Evolutionary conservation across 2,329 filamentous ascomycete genomes (phyloP), one percentile per base, ranked within the genome.

Genomic region (Claviceps quebecensis): DNA sequence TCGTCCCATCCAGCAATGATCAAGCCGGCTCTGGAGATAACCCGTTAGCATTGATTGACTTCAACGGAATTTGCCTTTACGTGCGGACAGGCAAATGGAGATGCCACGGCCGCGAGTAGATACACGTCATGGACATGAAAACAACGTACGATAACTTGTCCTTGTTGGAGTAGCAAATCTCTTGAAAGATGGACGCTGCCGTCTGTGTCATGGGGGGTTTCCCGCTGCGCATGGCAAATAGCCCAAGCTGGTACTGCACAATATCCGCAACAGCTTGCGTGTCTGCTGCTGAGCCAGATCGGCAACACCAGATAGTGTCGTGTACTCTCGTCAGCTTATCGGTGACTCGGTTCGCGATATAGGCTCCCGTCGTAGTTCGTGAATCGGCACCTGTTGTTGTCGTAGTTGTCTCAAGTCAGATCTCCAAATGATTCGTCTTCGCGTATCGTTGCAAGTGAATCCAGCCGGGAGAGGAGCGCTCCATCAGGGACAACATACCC

Each of bases 221-320:
- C 65, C 90, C 83, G 69, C 95, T 95, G 61, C 81, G 81, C 72
- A 95, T 87, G 56, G 86, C 84, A 69, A 95, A 97, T 72, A 96
- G 81, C 61, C 87, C 87, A 49, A 98, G 78, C 68, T 98, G 87
- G 70, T 97, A 96, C 66, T 95, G 87, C 43, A 98, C 93, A 62
- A 98, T 96, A 65, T 98, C 93, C 54, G 93, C 93, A 47, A 98
- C 89, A 48, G 93, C 93, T 72, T 98, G 93, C 54, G 93, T 98
- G 66, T 98, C 93, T 59, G 93, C 93, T 36, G 93, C 93, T 26
- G 93, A 98, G 49, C 93, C 93, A 55, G 93, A 97, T 64, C 93
- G 85, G 75, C 93, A 98, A 75, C 93, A 98, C 93, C 93, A 98
- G 71, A 98, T 97, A 54, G 91, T 97, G 70, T 98, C 93, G 73